Evolutionary conservation across 2,329 filamentous ascomycete species (phyloP), one percentile per base, ranked within the genome.

Genomic region (Monilinia fructigena): DNA sequence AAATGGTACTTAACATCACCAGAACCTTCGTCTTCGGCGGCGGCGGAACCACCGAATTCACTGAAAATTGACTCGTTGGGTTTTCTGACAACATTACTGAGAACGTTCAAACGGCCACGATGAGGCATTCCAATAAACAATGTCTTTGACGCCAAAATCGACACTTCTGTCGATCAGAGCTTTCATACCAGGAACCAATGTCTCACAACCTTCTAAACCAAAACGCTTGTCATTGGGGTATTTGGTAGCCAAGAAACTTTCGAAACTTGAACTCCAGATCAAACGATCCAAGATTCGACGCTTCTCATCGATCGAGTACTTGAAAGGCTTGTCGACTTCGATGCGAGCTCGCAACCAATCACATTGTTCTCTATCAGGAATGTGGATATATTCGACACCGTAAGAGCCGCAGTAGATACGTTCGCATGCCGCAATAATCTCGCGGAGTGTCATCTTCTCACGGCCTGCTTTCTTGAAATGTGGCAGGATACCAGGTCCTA

Each of bases 161-260:
- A 99, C 95, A 77, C 93, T 97, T 76, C 95, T 91, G 80, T 99
- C 95, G 72, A 99, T 99, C 70, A 99, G 83, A 64, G 95, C 95
- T 85, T 99, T 99, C 95, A 99, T 99, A 79, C 95, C 95, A 38
- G 95, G 95, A 67, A 99, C 96, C 72, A 99, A 85, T 66, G 92
- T 94, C 80, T 99, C 95, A 76, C 93, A 96, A 77, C 95, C 95
- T 82, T 99, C 95, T 38, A 99, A 87, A 81, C 95, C 95, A 80
- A 99, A 99, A 77, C 95, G 92, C 86, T 99, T 99, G 82, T 99
- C 95, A 80, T 99, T 99, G 79, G 95, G 95, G 81, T 97, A 98
- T 81, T 99, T 99, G 67, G 93, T 97, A 66, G 95, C 89, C 72
- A 96, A 83, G 85, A 99, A 99, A 68, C 88, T 82, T 82, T 99